phyloP scores from a whole-genome alignment of 345 rosid species.

The Litchi chinensis region DNA sequence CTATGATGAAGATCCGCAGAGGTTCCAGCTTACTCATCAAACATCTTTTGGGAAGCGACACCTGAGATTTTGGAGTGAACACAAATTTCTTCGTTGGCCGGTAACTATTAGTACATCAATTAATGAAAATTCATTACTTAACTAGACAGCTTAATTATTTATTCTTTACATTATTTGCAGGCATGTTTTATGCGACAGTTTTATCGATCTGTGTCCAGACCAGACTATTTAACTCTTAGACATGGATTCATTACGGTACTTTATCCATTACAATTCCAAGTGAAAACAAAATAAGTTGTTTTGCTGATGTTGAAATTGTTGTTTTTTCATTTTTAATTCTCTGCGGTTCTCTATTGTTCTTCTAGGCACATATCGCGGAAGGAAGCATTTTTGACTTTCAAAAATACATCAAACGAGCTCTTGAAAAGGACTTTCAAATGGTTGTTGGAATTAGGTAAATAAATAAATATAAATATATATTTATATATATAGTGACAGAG shows the following conservation, averaged over 20 bases:
- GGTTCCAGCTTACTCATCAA: conserved; percentile 54
- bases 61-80: conserved; percentile 54
- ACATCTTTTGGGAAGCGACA: conserved; percentile 66
- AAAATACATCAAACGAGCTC: conserved; percentile 70
- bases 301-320: background rate
- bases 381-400: conserved; percentile 70
- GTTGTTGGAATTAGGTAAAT: conserved; percentile 65
- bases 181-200: conserved; percentile 70
- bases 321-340: background rate
- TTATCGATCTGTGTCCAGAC: conserved; percentile 65
- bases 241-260: conserved; percentile 80
- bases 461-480: too few relatives aligned
- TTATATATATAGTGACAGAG: too few relatives aligned
- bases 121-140: background rate
- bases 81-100: conserved; percentile 50
- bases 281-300: background rate
- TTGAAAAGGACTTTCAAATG: conserved; percentile 69
- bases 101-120: conserved; percentile 28
- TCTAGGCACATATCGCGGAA: conserved; percentile 72
- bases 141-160: background rate
- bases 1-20: conserved; percentile 44
- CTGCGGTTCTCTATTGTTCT: background rate
- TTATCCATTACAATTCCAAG: background rate
- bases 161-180: conserved; percentile 29
- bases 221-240: conserved; percentile 71